Base-by-base conservation (phyloP, 768 basidiomycete genomes). In the Vararia minispora region DNA sequence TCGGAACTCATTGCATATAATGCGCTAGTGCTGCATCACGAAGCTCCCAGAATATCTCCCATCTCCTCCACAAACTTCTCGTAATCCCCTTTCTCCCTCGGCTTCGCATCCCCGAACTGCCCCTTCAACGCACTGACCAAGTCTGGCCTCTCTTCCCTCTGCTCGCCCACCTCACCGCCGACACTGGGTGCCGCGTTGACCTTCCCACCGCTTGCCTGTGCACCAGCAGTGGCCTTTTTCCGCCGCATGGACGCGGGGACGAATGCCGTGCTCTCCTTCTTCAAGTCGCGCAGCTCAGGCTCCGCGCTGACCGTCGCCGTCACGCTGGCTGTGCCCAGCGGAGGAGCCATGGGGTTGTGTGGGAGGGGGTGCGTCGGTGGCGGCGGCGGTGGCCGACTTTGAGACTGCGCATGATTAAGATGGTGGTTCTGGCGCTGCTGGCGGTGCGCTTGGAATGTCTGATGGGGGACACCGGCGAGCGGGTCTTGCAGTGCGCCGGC, bases 211-310 rank as follows among this genome's bases (percentile, higher is more conserved):
- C 61, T 43, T 5, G 64, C 42, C 18, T 49, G 50, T 10, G 60
- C 49, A 4, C 56, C 50, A 14, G 55, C 56, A 26, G 61, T 58
- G 8, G 55, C 46, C 43, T 71, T 80, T 58, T 83, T 90, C 33
- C 86, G 74, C 58, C 87, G 88, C 36, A 94, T 60, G 3, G 82
- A 67, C 2, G 79, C 56, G 3, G 95, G 95, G 4, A 97, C 75
- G 51, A 99, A 98, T 0, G 85, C 76, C 1, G 89, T 94, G 7
- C 85, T 83, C 57, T 99, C 95, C 58, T 89, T 91, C 63, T 91
- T 89, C 44, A 98, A 66, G 59, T 99, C 89, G 11, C 94, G 83
- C 35, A 99, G 59, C 54, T 89, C 71, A 4, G 95, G 89, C 31
- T 67, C 88, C 2, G 91, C 90, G 16, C 74, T 79, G 36, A 97